phyloP scores from a whole-genome alignment of 75 land plant species.

The Isoetes taiwanensis region DNA sequence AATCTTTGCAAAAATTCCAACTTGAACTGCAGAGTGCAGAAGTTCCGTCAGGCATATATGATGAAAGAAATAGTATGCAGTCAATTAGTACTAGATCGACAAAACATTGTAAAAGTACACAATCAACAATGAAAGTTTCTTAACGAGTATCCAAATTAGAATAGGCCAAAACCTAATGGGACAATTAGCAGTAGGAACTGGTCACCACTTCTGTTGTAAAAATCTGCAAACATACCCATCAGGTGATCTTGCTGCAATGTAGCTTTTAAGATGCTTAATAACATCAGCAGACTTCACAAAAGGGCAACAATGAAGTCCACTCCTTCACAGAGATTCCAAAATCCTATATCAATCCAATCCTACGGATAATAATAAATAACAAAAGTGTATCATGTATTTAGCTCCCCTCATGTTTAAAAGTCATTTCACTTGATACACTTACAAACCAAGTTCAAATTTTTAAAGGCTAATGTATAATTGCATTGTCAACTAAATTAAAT shows the following conservation, averaged over 20 bases:
- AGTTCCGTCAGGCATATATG: too few relatives aligned
- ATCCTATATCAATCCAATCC: constrained; percentile 43
- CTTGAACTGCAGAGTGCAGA: constrained; percentile 46
- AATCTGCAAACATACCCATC: too few relatives aligned
- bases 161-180: too few relatives aligned
- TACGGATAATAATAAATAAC: neutral
- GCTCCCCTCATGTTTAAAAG: neutral
- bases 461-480: neutral
- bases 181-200: too few relatives aligned
- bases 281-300: constrained; percentile 31
- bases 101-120: too few relatives aligned
- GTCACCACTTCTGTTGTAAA: too few relatives aligned
- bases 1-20: constrained; percentile 85
- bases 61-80: too few relatives aligned
- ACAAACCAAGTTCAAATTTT: neutral
- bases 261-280: constrained; percentile 26
- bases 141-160: too few relatives aligned
- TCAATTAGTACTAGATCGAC: too few relatives aligned
- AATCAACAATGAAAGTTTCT: too few relatives aligned
- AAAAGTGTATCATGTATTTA: neutral
- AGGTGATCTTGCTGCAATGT: constrained; percentile 20
- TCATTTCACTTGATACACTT: neutral
- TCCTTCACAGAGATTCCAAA: constrained; percentile 37
- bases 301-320: constrained; percentile 35
- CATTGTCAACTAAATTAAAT: neutral